Conservation (phyloP, 2,329 filamentous ascomycete species). For the Sphaerulina vaccinii region DNA sequence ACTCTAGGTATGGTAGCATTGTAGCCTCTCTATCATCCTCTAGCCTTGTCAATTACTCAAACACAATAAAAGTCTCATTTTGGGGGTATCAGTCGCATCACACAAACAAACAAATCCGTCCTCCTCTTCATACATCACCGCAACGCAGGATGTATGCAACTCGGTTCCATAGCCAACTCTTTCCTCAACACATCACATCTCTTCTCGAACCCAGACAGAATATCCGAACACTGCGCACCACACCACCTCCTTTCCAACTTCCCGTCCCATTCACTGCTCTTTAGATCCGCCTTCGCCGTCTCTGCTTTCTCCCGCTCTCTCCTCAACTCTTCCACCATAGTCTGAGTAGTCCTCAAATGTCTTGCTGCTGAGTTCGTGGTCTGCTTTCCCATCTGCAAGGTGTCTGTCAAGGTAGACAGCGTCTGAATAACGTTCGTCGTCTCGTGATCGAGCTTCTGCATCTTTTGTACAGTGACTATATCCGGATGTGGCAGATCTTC, state of each 20-base stretch:
- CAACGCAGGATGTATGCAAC: background rate
- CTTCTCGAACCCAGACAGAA: slow-evolving; percentile 88
- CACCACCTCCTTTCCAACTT: slow-evolving; percentile 75
- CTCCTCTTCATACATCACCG: background rate
- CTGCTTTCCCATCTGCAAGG: slow-evolving; percentile 90
- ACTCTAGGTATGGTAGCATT: too few species aligned
- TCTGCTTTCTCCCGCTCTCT: slow-evolving; percentile 79
- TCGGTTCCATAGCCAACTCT: slow-evolving; percentile 20
- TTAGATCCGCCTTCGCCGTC: slow-evolving; percentile 78
- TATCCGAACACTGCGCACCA: slow-evolving; percentile 77
- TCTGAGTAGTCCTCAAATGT: slow-evolving; percentile 75
- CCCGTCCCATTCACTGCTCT: slow-evolving; percentile 77
- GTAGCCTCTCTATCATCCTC: too few species aligned
- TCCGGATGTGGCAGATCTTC: slow-evolving; percentile 68
- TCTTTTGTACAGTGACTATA: slow-evolving; percentile 61
- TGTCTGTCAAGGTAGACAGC: slow-evolving; percentile 83
- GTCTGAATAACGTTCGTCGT: slow-evolving; percentile 72
- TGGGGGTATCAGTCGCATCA: background rate
- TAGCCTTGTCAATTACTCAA: too few species aligned
- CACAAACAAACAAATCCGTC: background rate
- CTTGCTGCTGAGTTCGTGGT: slow-evolving; percentile 78
- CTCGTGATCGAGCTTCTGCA: slow-evolving; percentile 65
- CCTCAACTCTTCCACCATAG: slow-evolving; percentile 81
- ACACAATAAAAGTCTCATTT: background rate
- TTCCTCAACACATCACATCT: slow-evolving; percentile 78